These are phyloP conservation scores for Rhynchosporium agropyri DNA, from an alignment of 2,329 filamentous ascomycete species.

Conservation along the genomic window DNA sequence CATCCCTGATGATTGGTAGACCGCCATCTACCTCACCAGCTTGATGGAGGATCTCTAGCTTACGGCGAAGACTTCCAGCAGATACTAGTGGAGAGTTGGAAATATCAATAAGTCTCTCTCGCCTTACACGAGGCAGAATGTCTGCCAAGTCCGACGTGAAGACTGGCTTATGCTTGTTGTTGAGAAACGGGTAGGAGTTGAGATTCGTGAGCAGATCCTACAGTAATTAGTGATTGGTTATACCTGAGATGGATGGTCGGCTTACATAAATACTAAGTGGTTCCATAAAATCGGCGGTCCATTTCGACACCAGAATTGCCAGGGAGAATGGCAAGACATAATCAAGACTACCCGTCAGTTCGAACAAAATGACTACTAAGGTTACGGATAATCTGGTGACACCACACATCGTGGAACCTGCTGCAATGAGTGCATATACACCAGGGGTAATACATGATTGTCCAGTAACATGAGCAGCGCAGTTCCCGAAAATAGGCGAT, in stretches of 20 bases:
- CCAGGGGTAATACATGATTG: slow-evolving; percentile 91
- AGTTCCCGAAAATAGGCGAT: slow-evolving; percentile 73
- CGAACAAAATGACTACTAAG: slow-evolving; percentile 91
- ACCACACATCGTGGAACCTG: slow-evolving; percentile 96
- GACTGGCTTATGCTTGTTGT: slow-evolving; percentile 90
- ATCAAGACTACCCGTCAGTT: slow-evolving; percentile 90
- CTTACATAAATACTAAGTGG: slow-evolving; percentile 88
- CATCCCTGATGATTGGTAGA: slow-evolving; percentile 79
- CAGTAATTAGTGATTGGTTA: slow-evolving; percentile 30
- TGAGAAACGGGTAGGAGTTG: slow-evolving; percentile 97
- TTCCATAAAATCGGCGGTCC: slow-evolving; percentile 95
- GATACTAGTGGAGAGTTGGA: slow-evolving; percentile 78
- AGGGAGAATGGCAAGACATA: slow-evolving; percentile 95
- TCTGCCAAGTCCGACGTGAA: slow-evolving; percentile 89
- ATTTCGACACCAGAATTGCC: slow-evolving; percentile 92
- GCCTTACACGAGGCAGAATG: slow-evolving; percentile 75
- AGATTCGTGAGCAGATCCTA: slow-evolving; percentile 91
- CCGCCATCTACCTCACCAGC: slow-evolving; percentile 92
- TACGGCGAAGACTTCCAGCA: slow-evolving; percentile 74
- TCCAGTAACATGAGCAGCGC: slow-evolving; percentile 66
- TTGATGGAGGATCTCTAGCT: slow-evolving; percentile 79
- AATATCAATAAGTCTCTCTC: slow-evolving; percentile 85
- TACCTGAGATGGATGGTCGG: slow-evolving; percentile 21
- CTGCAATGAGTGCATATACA: slow-evolving; percentile 94
- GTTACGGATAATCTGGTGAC: slow-evolving; percentile 93